Evolutionary conservation across 768 basidiomycete genomes (phyloP).

Genomic region (Tylopilus balloui): DNA sequence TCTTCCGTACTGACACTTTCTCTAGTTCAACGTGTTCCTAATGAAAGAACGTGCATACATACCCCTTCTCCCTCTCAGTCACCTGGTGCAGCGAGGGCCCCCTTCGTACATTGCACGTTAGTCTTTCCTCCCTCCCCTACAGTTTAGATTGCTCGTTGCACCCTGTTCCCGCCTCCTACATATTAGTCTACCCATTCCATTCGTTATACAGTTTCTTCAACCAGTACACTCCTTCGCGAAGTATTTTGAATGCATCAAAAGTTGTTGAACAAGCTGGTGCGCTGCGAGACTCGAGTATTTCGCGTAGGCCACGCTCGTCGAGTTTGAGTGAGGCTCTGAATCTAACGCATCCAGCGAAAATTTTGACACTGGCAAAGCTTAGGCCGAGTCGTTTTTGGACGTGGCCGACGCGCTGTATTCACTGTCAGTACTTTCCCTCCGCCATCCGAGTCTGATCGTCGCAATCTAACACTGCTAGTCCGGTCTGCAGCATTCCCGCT

Average conservation of each 20-base stretch:
- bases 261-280: constrained; percentile 1
- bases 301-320: too few relatives aligned
- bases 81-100: constrained; percentile 19
- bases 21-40: constrained; percentile 27
- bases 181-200: constrained; percentile 19
- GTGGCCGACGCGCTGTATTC: background rate
- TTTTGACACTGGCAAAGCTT: background rate
- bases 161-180: constrained; percentile 7
- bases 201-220: constrained; percentile 24
- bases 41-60: constrained; percentile 25
- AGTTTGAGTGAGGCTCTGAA: too few relatives aligned
- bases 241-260: constrained; percentile 5
- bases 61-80: constrained; percentile 13
- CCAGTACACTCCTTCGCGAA: constrained; percentile 25
- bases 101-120: constrained; percentile 21
- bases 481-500: background rate
- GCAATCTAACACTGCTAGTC: constrained; percentile 5
- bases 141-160: constrained; percentile 25
- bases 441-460: constrained; percentile 13
- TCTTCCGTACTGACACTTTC: constrained; percentile 7
- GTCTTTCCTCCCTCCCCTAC: constrained; percentile 6
- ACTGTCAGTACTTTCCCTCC: constrained; percentile 2
- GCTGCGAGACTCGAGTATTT: background rate
- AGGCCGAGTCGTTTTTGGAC: constrained; percentile 10
- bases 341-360: background rate